phyloP scores from a whole-genome alignment of 1,139 yeast species.

The Zygoascus meyerae region DNA sequence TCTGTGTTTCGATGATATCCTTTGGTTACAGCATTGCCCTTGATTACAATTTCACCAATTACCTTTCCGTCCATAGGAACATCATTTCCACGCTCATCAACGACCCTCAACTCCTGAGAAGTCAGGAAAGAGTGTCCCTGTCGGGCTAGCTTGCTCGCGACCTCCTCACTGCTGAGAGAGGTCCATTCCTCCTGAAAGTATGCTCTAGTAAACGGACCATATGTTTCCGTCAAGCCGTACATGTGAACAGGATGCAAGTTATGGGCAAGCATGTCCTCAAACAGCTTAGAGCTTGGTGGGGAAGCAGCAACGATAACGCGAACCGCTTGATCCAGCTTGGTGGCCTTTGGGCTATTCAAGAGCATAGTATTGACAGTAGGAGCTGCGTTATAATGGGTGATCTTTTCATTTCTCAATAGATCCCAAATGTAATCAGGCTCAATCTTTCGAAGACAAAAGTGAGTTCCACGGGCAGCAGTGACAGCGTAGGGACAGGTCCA shows the following conservation, averaged over 20 bases:
- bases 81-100: conserved; percentile 39
- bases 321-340: conserved; percentile 27
- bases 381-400: conserved; percentile 38
- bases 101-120: conserved; percentile 41
- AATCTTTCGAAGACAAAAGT: conserved; percentile 34
- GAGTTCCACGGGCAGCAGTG: conserved; percentile 37
- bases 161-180: conserved; percentile 24
- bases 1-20: conserved; percentile 56
- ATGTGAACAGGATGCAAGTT: conserved; percentile 49
- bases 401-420: conserved; percentile 26
- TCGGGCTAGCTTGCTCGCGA: conserved; percentile 30
- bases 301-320: conserved; percentile 38
- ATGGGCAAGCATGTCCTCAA: conserved; percentile 33
- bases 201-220: conserved; percentile 35
- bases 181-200: conserved; percentile 33
- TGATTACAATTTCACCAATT: conserved; percentile 35
- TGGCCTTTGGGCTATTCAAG: conserved; percentile 32
- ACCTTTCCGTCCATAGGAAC: conserved; percentile 42
- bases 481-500: conserved; percentile 39
- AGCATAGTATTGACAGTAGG: conserved; percentile 38
- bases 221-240: conserved; percentile 60
- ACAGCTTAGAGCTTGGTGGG: conserved; percentile 35
- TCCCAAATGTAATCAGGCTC: conserved; percentile 36
- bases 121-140: conserved; percentile 36
- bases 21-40: conserved; percentile 46